Base-by-base conservation (phyloP, 257 asterid genomes). In the Verbena officinalis region DNA sequence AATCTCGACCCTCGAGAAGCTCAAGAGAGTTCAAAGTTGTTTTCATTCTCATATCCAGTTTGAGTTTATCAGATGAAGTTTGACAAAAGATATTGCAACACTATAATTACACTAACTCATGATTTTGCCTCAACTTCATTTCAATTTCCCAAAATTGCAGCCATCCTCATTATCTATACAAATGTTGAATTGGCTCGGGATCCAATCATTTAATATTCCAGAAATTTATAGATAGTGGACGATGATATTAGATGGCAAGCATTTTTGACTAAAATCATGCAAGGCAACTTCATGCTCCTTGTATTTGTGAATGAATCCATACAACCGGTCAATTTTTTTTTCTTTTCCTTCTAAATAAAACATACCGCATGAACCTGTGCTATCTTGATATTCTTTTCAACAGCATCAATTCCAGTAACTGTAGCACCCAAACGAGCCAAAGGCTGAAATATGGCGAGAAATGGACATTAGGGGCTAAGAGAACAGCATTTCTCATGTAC, bases 381-480 rank as follows among this genome's bases (percentile, higher is more conserved):
- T 58, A 94, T 77, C 75, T 83, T 86, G 64, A 86, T 86, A 72
- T 94, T 94, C 80, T 90, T 94, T 42, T 94, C 96, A 46, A 88
- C 86, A n/a, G 96, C 99, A 75, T 94, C 99, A 71, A 94, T 64
- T 70, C 96, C 96, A 13, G 83, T 88, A 55, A 87, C 93, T 11
- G 77, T 76, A 59, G 99, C 98, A 24, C 97, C 97, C 90, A 90
- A 77, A 36, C 95, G 90, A 59, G 95, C 96, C 84, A 93, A 74
- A 67, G 99, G 97, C 97, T 93, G 86, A 76, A 65, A 59, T 7
- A 68, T 62, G 68, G 50, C 5, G 13, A 38, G 16, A 65, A 65
- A 14, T 42, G 39, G 16, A 45, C 34, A 49, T 44, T 40, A 53
- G 45, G 52, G 49, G 39, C 56, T 66, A 63, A 65, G 53, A 43